Conservation (phyloP, 768 basidiomycete genomes). For the Phaeotremella fagi region DNA sequence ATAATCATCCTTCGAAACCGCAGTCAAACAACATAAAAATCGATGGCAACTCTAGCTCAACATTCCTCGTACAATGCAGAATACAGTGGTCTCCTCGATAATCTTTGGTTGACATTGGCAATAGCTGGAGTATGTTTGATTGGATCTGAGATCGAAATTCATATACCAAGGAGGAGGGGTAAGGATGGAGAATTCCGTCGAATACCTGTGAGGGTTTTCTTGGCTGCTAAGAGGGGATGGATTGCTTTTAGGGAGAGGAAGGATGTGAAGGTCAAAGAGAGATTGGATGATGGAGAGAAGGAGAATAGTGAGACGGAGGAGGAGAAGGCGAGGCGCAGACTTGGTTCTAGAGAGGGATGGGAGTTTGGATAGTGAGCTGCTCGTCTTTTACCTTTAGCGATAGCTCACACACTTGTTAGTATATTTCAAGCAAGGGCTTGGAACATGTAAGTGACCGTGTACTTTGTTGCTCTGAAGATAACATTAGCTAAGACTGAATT, state of each 20-base stretch:
- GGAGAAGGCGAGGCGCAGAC: constrained; percentile 9
- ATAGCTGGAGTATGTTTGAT: constrained; percentile 42
- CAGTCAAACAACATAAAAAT: too few species aligned
- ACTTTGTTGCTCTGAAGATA: too few species aligned
- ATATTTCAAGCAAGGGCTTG: constrained; percentile 42
- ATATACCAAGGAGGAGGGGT: constrained; percentile 39
- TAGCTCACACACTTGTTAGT: too few species aligned
- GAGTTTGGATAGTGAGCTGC: constrained; percentile 45
- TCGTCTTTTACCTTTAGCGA: too few species aligned
- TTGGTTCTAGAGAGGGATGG: constrained; percentile 44
- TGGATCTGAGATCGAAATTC: constrained; percentile 42
- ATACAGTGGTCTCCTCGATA: constrained; percentile 46
- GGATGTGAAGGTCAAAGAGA: constrained; percentile 3
- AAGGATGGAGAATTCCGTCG: constrained; percentile 30
- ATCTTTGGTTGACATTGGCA: constrained; percentile 42
- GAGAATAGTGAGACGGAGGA: constrained; percentile 3
- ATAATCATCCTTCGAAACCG: too few species aligned
- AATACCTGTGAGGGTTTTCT: constrained; percentile 20
- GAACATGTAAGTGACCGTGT: constrained; percentile 39
- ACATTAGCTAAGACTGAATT: too few species aligned
- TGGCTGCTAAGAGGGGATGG: constrained; percentile 17
- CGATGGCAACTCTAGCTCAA: constrained; percentile 43
- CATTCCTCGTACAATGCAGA: constrained; percentile 38
- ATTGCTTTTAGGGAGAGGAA: constrained; percentile 6
- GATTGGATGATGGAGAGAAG: not conserved